A percentile compares a stretch with the other conserved stretches of the same genome.
These are phyloP conservation scores for Globisporangium iwayamae DNA, from an alignment of 352 stramenopile species.

Conservation along the genomic window DNA sequence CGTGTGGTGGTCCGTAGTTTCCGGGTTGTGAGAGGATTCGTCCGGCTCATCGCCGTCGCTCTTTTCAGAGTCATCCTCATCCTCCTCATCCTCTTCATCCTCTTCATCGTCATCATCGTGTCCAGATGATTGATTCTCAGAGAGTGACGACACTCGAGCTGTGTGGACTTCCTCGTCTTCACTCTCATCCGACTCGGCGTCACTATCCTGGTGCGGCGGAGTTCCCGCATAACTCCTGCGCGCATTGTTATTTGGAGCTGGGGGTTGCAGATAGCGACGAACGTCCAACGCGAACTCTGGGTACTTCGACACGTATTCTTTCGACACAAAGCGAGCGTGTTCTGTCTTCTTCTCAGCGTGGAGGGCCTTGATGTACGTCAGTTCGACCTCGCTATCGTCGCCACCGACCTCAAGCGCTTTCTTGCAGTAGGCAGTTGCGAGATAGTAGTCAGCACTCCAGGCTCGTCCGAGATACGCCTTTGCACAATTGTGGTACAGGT, in stretches of 20 bases:
- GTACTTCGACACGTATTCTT: conserved; percentile 43
- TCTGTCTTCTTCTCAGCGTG: conserved; percentile 31
- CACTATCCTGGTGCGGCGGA: not conserved
- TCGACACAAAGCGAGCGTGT: conserved; percentile 40
- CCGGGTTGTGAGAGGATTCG: not conserved
- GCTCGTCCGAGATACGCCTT: conserved; percentile 60
- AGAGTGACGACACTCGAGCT: not conserved
- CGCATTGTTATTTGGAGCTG: not conserved
- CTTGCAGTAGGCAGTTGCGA: conserved; percentile 63
- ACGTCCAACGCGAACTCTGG: conserved; percentile 47
- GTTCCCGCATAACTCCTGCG: conserved; percentile 2
- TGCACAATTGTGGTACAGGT: conserved; percentile 54
- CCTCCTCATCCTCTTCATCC: conserved; percentile 13
- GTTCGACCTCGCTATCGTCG: conserved; percentile 38
- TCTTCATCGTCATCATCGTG: conserved; percentile 9
- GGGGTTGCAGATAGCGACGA: conserved; percentile 22
- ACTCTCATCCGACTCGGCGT: conserved; percentile 8
- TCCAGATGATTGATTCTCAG: not conserved
- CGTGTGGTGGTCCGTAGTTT: not conserved
- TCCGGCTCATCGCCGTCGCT: conserved; percentile 3
- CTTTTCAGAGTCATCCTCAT: conserved; percentile 11
- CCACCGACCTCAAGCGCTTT: conserved; percentile 53
- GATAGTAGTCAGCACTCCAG: conserved; percentile 67
- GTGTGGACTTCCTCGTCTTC: conserved; percentile 15
- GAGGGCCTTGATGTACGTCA: conserved; percentile 63